phyloP scores from a whole-genome alignment of 495 filamentous ascomycete species.

The Aspergillus campestris region DNA sequence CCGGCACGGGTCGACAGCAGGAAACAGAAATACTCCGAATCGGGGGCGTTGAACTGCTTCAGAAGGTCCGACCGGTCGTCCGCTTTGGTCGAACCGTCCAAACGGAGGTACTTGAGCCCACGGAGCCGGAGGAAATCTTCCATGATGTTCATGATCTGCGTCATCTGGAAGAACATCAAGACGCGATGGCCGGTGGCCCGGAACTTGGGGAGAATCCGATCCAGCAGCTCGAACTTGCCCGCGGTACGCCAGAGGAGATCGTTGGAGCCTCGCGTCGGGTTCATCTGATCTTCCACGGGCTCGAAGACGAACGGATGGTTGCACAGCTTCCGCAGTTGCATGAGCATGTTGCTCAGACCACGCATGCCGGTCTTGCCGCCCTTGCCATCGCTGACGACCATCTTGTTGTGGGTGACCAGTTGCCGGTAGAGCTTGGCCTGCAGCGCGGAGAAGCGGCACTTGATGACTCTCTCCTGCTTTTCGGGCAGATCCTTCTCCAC shows the following conservation, averaged over 20 bases:
- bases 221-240: slow-evolving; percentile 94
- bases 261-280: slow-evolving; percentile 76
- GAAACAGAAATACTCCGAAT: slow-evolving; percentile 95
- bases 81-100: slow-evolving; percentile 94
- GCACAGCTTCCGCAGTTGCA: slow-evolving; percentile 97
- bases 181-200: slow-evolving; percentile 81
- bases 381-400: slow-evolving; percentile 89
- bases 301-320: slow-evolving; percentile 99
- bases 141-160: slow-evolving; percentile 99
- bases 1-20: slow-evolving; percentile 97
- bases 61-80: slow-evolving; percentile 92
- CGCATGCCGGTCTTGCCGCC: slow-evolving; percentile 92
- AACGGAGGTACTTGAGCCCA: slow-evolving; percentile 73
- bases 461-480: slow-evolving; percentile 98
- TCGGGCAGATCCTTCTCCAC: slow-evolving; percentile 97
- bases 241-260: slow-evolving; percentile 92
- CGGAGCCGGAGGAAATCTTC: slow-evolving; percentile 89
- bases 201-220: slow-evolving; percentile 90
- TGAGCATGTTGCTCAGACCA: slow-evolving; percentile 98
- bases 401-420: slow-evolving; percentile 88
- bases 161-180: slow-evolving; percentile 99
- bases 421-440: slow-evolving; percentile 93
- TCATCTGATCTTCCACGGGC: slow-evolving; percentile 96
- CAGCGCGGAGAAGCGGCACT: slow-evolving; percentile 93
- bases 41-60: slow-evolving; percentile 76